A percentile compares a stretch with the other conserved stretches of the same genome.
Conservation (phyloP, 176 grass and related monocot genomes). For the Musa schizocarpa region DNA sequence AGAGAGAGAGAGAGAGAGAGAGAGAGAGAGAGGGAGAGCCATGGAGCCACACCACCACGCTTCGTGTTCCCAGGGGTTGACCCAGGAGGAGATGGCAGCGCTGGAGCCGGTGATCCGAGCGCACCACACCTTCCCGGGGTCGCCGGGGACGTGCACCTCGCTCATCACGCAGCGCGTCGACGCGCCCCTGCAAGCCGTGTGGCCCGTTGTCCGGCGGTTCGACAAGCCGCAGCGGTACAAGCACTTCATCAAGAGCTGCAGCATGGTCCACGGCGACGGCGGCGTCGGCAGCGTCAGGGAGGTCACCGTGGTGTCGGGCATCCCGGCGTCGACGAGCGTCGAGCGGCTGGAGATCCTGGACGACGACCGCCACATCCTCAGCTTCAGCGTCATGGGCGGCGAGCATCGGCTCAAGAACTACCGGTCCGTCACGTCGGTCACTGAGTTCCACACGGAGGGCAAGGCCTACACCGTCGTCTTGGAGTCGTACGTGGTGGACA, state of each 20-base stretch:
- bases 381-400: slow-evolving; percentile 87
- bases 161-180: slow-evolving; percentile 70
- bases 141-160: slow-evolving; percentile 54
- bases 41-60: slow-evolving; percentile 23
- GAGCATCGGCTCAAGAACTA: slow-evolving; percentile 94
- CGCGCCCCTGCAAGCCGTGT: slow-evolving; percentile 61
- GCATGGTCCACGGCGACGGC: slow-evolving; percentile 47
- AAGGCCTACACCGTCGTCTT: slow-evolving; percentile 61
- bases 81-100: slow-evolving; percentile 2
- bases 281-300: slow-evolving; percentile 82
- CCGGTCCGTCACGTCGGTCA: slow-evolving; percentile 92
- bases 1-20: no score
- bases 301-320: slow-evolving; percentile 72
- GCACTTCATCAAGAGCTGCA: slow-evolving; percentile 90
- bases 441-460: slow-evolving; percentile 32
- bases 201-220: slow-evolving; percentile 79
- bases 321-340: slow-evolving; percentile 78
- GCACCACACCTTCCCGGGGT: slow-evolving; percentile 47
- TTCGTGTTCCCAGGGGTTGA: slow-evolving; percentile 15
- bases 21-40: background rate
- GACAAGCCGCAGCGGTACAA: slow-evolving; percentile 75
- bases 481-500: slow-evolving; percentile 90
- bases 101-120: slow-evolving; percentile 28
- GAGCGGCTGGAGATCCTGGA: slow-evolving; percentile 97
- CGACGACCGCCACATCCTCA: slow-evolving; percentile 69